Evolutionary conservation across 1,284 basidiomycete species (phyloP).

Genomic region (Austroboletus niveus): DNA sequence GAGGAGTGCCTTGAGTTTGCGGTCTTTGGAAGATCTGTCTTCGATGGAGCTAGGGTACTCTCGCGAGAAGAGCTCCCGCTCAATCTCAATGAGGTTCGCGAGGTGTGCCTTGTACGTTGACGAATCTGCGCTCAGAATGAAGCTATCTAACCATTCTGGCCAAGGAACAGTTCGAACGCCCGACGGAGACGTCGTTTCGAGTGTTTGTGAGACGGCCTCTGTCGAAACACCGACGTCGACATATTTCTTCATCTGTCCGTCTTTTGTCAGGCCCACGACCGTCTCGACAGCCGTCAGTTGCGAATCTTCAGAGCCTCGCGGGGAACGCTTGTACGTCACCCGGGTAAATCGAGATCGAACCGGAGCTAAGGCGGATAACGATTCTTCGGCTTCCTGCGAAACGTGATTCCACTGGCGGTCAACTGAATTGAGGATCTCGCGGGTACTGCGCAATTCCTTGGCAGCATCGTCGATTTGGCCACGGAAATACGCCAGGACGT

Average conservation of each 20-base stretch:
- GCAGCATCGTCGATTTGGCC: slow-evolving; percentile 49
- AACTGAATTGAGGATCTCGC: slow-evolving; percentile 41
- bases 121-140: slow-evolving; percentile 35
- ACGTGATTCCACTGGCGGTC: slow-evolving; percentile 41
- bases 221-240: slow-evolving; percentile 25
- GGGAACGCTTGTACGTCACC: slow-evolving; percentile 27
- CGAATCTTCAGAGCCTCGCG: slow-evolving; percentile 56
- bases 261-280: slow-evolving; percentile 19
- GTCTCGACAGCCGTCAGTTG: slow-evolving; percentile 45
- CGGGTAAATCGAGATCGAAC: slow-evolving; percentile 33
- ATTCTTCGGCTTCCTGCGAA: slow-evolving; percentile 42
- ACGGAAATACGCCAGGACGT: slow-evolving; percentile 48
- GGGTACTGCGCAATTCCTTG: slow-evolving; percentile 48
- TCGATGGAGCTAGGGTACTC: slow-evolving; percentile 27
- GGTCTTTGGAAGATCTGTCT: slow-evolving; percentile 34
- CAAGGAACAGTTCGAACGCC: slow-evolving; percentile 35
- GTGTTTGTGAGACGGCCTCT: slow-evolving; percentile 12
- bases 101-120: slow-evolving; percentile 36
- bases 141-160: slow-evolving; percentile 38
- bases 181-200: slow-evolving; percentile 23
- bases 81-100: slow-evolving; percentile 38
- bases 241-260: slow-evolving; percentile 17
- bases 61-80: slow-evolving; percentile 34
- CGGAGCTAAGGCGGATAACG: slow-evolving; percentile 23
- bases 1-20: slow-evolving; percentile 34